Conservation (phyloP, 1,139 yeast genomes). For the Taphrina populina region DNA sequence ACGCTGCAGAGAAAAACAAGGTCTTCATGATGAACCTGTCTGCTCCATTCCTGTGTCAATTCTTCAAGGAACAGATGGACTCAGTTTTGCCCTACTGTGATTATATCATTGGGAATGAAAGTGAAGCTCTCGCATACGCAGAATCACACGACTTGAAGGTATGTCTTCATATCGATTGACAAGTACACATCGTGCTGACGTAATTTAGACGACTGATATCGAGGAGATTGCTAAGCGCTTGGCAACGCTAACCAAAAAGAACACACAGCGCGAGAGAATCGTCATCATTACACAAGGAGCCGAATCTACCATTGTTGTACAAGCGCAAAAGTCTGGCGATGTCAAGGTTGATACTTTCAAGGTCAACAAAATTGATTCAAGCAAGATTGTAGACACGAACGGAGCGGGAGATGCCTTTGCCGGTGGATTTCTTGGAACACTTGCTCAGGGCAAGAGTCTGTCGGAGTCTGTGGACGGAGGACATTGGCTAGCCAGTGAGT, state of each 20-base stretch:
- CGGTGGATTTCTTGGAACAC: slow-evolving; percentile 90
- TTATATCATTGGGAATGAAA: slow-evolving; percentile 88
- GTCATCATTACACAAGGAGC: slow-evolving; percentile 91
- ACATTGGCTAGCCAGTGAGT: slow-evolving; percentile 92
- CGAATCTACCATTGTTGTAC: slow-evolving; percentile 68
- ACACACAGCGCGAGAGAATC: slow-evolving; percentile 63
- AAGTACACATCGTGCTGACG: neutral
- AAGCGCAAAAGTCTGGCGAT: slow-evolving; percentile 43
- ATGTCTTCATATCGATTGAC: neutral
- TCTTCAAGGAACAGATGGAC: slow-evolving; percentile 89
- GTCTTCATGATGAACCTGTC: slow-evolving; percentile 76
- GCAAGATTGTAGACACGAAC: slow-evolving; percentile 82
- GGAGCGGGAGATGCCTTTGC: slow-evolving; percentile 99
- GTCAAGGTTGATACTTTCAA: slow-evolving; percentile 56
- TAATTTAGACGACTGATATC: slow-evolving; percentile 60
- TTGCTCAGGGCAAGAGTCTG: slow-evolving; percentile 70
- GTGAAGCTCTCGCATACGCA: slow-evolving; percentile 94
- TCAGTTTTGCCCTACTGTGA: slow-evolving; percentile 82
- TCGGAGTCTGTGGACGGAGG: slow-evolving; percentile 72
- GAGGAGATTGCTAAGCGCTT: slow-evolving; percentile 76
- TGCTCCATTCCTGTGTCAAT: slow-evolving; percentile 95
- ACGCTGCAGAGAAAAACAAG: slow-evolving; percentile 81
- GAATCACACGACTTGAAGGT: slow-evolving; percentile 61
- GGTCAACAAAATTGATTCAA: slow-evolving; percentile 67
- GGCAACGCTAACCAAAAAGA: slow-evolving; percentile 75